Conservation (phyloP, 352 stramenopile species). For the Albugo laibachii region DNA sequence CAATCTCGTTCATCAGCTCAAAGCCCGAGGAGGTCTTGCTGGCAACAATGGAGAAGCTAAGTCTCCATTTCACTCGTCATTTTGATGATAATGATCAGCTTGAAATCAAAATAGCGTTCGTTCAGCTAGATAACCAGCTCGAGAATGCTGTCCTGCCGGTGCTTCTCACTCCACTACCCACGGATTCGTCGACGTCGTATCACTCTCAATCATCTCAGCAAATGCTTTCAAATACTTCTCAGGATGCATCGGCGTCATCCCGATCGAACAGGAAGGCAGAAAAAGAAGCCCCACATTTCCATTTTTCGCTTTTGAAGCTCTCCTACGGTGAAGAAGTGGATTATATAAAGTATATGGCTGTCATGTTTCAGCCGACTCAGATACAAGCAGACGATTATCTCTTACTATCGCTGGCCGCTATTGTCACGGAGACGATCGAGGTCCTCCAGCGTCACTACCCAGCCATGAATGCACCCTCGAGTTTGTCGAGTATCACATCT, state of each 20-base stretch:
- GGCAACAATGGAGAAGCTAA: conserved; percentile 40
- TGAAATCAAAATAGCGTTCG: conserved; percentile 59
- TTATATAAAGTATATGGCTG: conserved; percentile 76
- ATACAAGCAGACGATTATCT: conserved; percentile 46
- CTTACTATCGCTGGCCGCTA: conserved; percentile 19
- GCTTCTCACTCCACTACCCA: conserved; percentile 49
- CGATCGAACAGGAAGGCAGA: not conserved
- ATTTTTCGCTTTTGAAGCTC: conserved; percentile 56
- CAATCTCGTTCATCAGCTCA: conserved; percentile 57
- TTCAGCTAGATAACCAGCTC: conserved; percentile 75
- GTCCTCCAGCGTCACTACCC: conserved; percentile 21
- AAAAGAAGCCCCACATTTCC: conserved; percentile 25
- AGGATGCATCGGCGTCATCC: not conserved
- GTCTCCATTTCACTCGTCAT: conserved; percentile 40
- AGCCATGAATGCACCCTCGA: not conserved
- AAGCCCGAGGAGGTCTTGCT: conserved; percentile 52
- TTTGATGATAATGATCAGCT: conserved; percentile 60
- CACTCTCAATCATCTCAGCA: conserved; percentile 10
- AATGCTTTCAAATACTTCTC: not conserved
- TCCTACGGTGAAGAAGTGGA: conserved; percentile 68
- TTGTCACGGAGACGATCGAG: conserved; percentile 22
- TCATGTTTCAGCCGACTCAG: conserved; percentile 50
- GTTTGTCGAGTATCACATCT: not conserved
- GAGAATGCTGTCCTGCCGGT: conserved; percentile 56
- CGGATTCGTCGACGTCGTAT: conserved; percentile 10